Percentiles rank a stretch among this genome's conserved stretches.
These are phyloP conservation scores for Paracorniculantispora psalliotae DNA, from an alignment of 2,329 filamentous ascomycete species.

Conservation along the genomic window DNA sequence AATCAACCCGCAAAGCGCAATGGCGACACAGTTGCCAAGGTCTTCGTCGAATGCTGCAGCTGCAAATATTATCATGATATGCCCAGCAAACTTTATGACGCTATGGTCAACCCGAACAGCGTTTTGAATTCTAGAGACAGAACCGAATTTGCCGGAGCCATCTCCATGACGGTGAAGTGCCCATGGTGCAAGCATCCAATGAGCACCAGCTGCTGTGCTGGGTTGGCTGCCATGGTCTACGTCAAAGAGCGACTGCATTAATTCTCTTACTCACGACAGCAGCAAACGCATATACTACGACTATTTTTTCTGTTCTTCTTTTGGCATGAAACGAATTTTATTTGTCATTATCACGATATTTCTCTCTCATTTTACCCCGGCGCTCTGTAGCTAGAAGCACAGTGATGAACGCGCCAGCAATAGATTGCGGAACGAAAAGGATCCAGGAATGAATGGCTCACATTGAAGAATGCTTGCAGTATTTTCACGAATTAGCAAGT, in stretches of 20 bases:
- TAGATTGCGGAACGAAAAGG: background rate
- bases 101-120: constrained; percentile 55
- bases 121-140: constrained; percentile 44
- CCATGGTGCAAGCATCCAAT: constrained; percentile 70
- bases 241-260: constrained; percentile 58
- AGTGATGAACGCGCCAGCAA: constrained; percentile 1
- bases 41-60: constrained; percentile 60
- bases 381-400: constrained; percentile 1
- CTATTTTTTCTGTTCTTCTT: background rate
- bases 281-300: constrained; percentile 2
- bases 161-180: constrained; percentile 60
- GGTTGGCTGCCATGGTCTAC: constrained; percentile 62
- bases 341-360: constrained; percentile 1
- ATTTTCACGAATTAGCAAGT: constrained; percentile 1
- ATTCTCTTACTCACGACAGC: constrained; percentile 2
- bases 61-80: constrained; percentile 63
- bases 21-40: constrained; percentile 50
- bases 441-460: background rate
- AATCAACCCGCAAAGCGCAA: constrained; percentile 7
- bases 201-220: constrained; percentile 63
- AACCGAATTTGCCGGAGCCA: constrained; percentile 49
- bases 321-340: constrained; percentile 3
- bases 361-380: background rate
- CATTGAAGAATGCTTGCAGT: background rate
- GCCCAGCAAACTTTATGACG: constrained; percentile 59